Evolutionary conservation across 1,139 yeast species (phyloP).

Genomic region (Meyerozyma elateridarum): DNA sequence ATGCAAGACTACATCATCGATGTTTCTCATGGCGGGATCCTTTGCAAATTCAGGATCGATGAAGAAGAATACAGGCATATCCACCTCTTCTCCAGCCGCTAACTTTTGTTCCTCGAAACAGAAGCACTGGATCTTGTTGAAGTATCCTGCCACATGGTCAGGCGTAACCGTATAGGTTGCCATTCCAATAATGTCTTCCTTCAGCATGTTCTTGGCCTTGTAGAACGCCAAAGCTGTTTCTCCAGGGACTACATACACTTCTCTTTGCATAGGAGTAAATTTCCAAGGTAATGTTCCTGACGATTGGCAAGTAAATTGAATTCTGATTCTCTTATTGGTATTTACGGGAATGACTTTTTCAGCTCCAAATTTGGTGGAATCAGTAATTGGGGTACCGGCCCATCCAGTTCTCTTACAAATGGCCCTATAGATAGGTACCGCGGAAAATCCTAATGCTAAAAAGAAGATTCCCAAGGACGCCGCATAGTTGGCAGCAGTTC

Average conservation of each 20-base stretch:
- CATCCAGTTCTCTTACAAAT: slow-evolving; percentile 94
- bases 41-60: slow-evolving; percentile 96
- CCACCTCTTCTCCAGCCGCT: slow-evolving; percentile 95
- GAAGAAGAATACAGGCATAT: slow-evolving; percentile 98
- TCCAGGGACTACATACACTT: slow-evolving; percentile 92
- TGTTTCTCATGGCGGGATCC: slow-evolving; percentile 89
- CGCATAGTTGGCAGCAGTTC: slow-evolving; percentile 67
- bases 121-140: slow-evolving; percentile 94
- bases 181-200: slow-evolving; percentile 94
- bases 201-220: slow-evolving; percentile 81
- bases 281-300: slow-evolving; percentile 94
- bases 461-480: slow-evolving; percentile 68
- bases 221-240: slow-evolving; percentile 97
- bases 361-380: slow-evolving; percentile 69
- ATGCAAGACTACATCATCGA: slow-evolving; percentile 85
- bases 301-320: slow-evolving; percentile 87
- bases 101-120: slow-evolving; percentile 96
- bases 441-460: slow-evolving; percentile 78
- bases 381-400: slow-evolving; percentile 95
- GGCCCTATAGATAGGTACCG: slow-evolving; percentile 90
- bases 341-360: slow-evolving; percentile 89
- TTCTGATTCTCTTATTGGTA: slow-evolving; percentile 72
- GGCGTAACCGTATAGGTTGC: slow-evolving; percentile 97
- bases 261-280: slow-evolving; percentile 90
- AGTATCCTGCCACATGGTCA: slow-evolving; percentile 92